A percentile compares a stretch with the other conserved stretches of the same genome.
phyloP scores from a whole-genome alignment of 345 rosid species.

The Eucalyptus cloeziana region DNA sequence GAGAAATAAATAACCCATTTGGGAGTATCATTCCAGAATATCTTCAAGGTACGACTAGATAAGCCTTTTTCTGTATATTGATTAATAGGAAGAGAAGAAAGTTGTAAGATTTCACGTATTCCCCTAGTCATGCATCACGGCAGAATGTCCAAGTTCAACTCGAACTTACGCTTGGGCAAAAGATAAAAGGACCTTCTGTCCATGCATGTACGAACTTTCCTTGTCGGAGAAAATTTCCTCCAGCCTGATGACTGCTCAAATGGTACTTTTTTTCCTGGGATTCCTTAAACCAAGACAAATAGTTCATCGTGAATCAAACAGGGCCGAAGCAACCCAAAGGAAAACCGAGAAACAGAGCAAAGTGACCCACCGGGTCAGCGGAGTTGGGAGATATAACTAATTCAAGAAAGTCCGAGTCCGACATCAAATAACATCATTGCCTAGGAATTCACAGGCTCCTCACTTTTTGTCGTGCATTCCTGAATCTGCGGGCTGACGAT shows the following conservation, averaged over 20 bases:
- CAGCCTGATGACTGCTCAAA: background rate
- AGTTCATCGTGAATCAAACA: background rate
- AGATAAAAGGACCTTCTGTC: background rate
- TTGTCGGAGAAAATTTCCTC: background rate
- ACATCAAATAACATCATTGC: background rate
- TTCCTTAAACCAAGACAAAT: background rate
- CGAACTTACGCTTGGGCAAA: background rate
- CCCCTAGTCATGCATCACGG: background rate
- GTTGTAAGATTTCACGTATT: background rate
- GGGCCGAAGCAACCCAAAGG: background rate
- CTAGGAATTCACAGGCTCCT: background rate
- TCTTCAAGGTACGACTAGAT: background rate
- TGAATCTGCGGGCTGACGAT: background rate
- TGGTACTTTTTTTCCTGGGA: background rate
- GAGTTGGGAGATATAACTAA: background rate
- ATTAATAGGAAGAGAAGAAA: background rate
- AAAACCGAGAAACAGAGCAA: background rate
- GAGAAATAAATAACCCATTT: background rate
- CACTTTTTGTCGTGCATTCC: background rate
- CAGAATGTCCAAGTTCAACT: background rate
- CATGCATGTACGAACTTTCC: background rate
- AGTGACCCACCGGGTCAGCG: too few species aligned
- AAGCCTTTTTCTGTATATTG: background rate
- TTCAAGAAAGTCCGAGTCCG: background rate
- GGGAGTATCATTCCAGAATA: background rate